phyloP scores from a whole-genome alignment of 768 basidiomycete species.

The Austroboletus festivus region DNA sequence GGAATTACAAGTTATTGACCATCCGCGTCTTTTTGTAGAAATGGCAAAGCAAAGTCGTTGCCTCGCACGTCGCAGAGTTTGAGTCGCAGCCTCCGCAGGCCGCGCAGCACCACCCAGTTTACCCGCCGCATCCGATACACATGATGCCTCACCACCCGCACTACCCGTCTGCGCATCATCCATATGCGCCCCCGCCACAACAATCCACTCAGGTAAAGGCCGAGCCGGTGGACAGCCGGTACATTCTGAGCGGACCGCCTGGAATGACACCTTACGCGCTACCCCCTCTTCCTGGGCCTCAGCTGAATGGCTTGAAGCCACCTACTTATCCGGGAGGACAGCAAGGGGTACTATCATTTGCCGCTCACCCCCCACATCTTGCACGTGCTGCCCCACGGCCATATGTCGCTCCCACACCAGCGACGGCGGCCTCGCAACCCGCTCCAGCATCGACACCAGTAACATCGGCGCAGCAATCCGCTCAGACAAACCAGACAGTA shows the following conservation, averaged over 20 bases:
- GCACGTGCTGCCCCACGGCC: slow-evolving; percentile 19
- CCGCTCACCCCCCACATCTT: slow-evolving; percentile 33
- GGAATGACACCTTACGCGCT: slow-evolving; percentile 49
- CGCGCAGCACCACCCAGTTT: slow-evolving; percentile 47
- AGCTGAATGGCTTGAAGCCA: slow-evolving; percentile 51
- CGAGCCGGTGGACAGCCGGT: slow-evolving; percentile 70
- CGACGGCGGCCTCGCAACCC: slow-evolving; percentile 28
- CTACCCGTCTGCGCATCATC: slow-evolving; percentile 49
- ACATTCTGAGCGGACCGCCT: slow-evolving; percentile 49
- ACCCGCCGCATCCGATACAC: slow-evolving; percentile 61
- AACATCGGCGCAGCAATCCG: too few relatives aligned
- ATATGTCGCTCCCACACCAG: slow-evolving; percentile 19
- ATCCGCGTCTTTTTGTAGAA: slow-evolving; percentile 47
- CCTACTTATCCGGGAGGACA: slow-evolving; percentile 56
- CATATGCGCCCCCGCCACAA: slow-evolving; percentile 41
- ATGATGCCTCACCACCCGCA: slow-evolving; percentile 56
- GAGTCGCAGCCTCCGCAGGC: slow-evolving; percentile 54
- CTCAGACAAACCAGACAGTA: too few relatives aligned
- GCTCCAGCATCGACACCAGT: slow-evolving; percentile 5
- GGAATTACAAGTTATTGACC: too few relatives aligned
- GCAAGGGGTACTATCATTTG: slow-evolving; percentile 56
- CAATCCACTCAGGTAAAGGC: slow-evolving; percentile 58
- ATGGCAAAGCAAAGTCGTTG: slow-evolving; percentile 94
- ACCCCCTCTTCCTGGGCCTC: slow-evolving; percentile 63
- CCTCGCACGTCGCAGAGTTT: slow-evolving; percentile 95